Evolutionary conservation across 2,329 filamentous ascomycete species (phyloP).

Genomic region (Periconia sp.): DNA sequence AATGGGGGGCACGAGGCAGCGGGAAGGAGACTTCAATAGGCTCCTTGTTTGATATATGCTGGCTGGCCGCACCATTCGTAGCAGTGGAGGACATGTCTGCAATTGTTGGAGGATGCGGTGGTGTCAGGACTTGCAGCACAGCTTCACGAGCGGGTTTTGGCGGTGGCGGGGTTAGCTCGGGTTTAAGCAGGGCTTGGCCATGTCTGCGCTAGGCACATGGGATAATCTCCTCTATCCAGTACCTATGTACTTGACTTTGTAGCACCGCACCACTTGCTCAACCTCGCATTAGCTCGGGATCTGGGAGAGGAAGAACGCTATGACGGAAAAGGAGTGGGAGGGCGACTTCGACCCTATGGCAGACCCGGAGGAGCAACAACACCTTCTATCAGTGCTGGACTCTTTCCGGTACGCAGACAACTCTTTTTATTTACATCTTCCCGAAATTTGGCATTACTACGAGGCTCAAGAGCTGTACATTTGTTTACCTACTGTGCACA

Average conservation of each 20-base stretch:
- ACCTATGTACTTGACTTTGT: neutral
- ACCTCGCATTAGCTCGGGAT: neutral
- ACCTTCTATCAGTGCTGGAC: slow-evolving; percentile 82
- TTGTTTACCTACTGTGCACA: neutral
- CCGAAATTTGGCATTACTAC: no score
- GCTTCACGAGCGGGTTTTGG: no score
- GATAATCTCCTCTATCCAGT: neutral
- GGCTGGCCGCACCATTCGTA: slow-evolving; percentile 17
- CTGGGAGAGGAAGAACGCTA: slow-evolving; percentile 12
- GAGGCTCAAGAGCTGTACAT: no score
- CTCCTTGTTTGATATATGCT: slow-evolving; percentile 32
- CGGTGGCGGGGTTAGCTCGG: slow-evolving; percentile 5
- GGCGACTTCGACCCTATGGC: slow-evolving; percentile 69
- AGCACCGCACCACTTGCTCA: neutral
- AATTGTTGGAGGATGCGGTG: no score
- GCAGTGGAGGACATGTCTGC: slow-evolving; percentile 28
- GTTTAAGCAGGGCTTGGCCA: slow-evolving; percentile 5
- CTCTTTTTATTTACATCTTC: no score
- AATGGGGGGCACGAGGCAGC: slow-evolving; percentile 61
- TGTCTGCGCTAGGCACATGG: neutral
- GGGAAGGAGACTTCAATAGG: slow-evolving; percentile 64
- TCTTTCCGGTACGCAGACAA: slow-evolving; percentile 83
- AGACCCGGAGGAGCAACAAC: slow-evolving; percentile 80
- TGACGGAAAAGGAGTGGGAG: slow-evolving; percentile 56
- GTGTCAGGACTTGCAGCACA: no score